Base-by-base conservation (phyloP, 2,329 filamentous ascomycete genomes). In the Emmonsiellopsis sp. region DNA sequence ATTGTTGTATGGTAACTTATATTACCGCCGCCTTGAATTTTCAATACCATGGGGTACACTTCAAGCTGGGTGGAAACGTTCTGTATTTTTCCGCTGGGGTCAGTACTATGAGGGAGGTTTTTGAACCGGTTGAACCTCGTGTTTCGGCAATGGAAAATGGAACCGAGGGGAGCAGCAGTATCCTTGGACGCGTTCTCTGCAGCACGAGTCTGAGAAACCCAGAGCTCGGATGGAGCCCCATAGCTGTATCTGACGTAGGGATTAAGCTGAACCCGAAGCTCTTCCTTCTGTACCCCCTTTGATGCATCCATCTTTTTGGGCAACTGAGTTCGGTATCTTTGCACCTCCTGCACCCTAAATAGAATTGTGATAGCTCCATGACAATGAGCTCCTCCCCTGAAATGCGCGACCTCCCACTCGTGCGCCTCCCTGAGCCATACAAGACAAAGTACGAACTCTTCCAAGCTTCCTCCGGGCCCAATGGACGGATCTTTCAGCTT, bases 371-470 rank as follows among this genome's bases (percentile, higher is more conserved):
- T 7, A 47, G 13, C 31, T 48, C 13, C n/a, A 48, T 34, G 9
- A 51, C 31, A 34, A 58, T 58, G 57, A 14, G 51, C 17, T 34
- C 51, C n/a, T 39, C 52, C 33, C 32, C 43, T 10, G 42, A 44
- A 39, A 32, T 52, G n/a, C 48, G 42, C 31, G 56, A 59, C 34
- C 53, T 59, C 34, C 56, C 56, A 37, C 34, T 53, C 21, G 55
- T 63, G 17, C 53, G 60, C 11, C 55, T 63, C 27, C 57, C 61
- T 31, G 58, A 60, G 36, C 60, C 61, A 14, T 60, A 56, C 48
- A 58, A 60, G 42, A 56, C 55, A 21, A 55, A 49, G 17, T 63
- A 63, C 44, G 56, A 63, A 27, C 54, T 63, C 37, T 42, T 44
- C 5, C 51, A 59, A 27, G 52, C 49, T 42, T 53, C 53, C 27